A percentile compares a stretch with the other conserved stretches of the same genome.
These are phyloP conservation scores for Rhododendron griersonianum DNA, from an alignment of 148 eudicot species.

Conservation along the genomic window DNA sequence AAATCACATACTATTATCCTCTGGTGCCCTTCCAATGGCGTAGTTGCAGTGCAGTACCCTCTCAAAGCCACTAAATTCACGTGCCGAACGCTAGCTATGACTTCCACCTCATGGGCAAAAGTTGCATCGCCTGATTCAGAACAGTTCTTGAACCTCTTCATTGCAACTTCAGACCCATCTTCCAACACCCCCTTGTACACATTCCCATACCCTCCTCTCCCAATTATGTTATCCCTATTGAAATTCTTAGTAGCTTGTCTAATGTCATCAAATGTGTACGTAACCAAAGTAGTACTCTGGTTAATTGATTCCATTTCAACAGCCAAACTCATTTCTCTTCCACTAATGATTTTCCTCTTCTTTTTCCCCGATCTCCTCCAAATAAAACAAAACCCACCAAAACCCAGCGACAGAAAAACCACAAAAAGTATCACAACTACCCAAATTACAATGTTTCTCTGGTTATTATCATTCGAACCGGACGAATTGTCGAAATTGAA, in stretches of 20 bases:
- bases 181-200: constrained; percentile 76
- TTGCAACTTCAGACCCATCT: constrained; percentile 71
- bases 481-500: constrained; percentile 19
- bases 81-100: constrained; percentile 86
- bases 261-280: constrained; percentile 61
- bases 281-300: constrained; percentile 60
- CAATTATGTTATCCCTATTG: constrained; percentile 58
- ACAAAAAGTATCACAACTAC: constrained; percentile 21
- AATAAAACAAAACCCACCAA: constrained; percentile 27
- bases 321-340: constrained; percentile 23
- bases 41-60: constrained; percentile 85
- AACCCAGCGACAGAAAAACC: constrained; percentile 25
- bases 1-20: constrained; percentile 84
- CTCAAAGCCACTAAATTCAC: constrained; percentile 80
- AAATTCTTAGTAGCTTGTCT: constrained; percentile 63
- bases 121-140: constrained; percentile 71
- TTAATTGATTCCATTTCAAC: constrained; percentile 54
- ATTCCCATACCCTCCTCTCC: constrained; percentile 91
- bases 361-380: constrained; percentile 17
- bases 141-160: constrained; percentile 90
- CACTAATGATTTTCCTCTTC: constrained; percentile 17
- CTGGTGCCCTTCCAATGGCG: constrained; percentile 71
- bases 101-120: constrained; percentile 86
- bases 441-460: constrained; percentile 21
- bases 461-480: constrained; percentile 1